phyloP scores from a whole-genome alignment of 2,329 filamentous ascomycete genomes.

The Aspergillus chevalieri region DNA sequence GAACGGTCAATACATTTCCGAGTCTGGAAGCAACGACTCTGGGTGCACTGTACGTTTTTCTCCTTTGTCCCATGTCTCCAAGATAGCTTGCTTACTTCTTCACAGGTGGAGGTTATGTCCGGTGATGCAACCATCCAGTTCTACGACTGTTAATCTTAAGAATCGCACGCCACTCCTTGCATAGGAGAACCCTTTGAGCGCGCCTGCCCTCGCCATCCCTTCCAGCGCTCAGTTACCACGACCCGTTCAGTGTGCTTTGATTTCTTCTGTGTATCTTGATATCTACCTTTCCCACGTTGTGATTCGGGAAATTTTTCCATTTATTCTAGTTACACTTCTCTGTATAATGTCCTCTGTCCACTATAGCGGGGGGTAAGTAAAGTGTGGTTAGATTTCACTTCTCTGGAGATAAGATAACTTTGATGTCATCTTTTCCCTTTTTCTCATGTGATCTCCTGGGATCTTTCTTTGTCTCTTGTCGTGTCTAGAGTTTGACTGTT shows the following conservation, averaged over 20 bases:
- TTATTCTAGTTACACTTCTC: not conserved
- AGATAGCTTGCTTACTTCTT: constrained; percentile 10
- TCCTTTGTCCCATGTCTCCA: not conserved
- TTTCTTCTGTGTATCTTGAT: constrained; percentile 35
- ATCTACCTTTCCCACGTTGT: constrained; percentile 22
- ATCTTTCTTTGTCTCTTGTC: not conserved
- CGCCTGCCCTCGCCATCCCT: constrained; percentile 2
- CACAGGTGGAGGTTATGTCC: constrained; percentile 44
- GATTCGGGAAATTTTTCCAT: constrained; percentile 16
- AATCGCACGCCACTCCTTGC: not conserved
- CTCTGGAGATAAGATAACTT: constrained; percentile 12
- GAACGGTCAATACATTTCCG: constrained; percentile 56
- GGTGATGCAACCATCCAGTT: constrained; percentile 48
- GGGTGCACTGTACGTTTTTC: constrained; percentile 73
- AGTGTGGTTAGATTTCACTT: constrained; percentile 19
- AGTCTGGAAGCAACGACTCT: constrained; percentile 42
- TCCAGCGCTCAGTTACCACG: constrained; percentile 18
- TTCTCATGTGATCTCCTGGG: not conserved
- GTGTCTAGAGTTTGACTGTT: not conserved
- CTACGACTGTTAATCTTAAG: constrained; percentile 9
- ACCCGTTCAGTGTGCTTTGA: constrained; percentile 22
- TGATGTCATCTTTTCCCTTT: constrained; percentile 4
- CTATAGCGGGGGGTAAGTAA: constrained; percentile 9
- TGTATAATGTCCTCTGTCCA: constrained; percentile 8
- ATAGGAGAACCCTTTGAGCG: constrained; percentile 6